Base-by-base conservation (phyloP, 2,329 filamentous ascomycete genomes). In the Trichoderma sp. region DNA sequence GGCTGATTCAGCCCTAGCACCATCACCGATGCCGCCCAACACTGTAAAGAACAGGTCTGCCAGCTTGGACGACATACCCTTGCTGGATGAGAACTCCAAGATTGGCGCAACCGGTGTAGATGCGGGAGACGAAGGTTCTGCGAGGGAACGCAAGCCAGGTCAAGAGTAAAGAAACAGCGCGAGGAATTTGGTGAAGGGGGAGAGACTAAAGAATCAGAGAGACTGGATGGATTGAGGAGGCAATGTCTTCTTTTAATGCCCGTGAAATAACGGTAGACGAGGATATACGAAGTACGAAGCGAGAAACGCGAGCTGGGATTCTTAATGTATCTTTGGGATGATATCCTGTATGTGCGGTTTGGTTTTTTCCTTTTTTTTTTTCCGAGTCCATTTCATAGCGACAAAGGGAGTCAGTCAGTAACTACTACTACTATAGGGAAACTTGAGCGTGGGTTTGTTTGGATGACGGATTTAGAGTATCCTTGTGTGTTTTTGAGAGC, bases 31-130 rank as follows among this genome's bases (percentile, higher is more conserved):
- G 57, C 67, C 58, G 57, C 69, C 72, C 2, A 72, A 70, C 56
- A 69, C 71, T 9, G 70, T 64, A 7, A 71, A 69, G n/a, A 69
- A 70, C 29, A 73, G 73, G 32, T 71, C 69, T 13, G 72, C 73
- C 9, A 77, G 75, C 56, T 74, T 89, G 2, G 87, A 89, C 69
- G 79, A 81, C 19, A 89, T 90, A 56, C 87, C 87, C 2, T 75
- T 89, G 34, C 77, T 90, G 17, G 84, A 86, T 17, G 83, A 86
- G 64, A 74, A 74, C 50, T 72, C 72, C 12, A 72, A 71, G 7
- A 73, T 74, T 3, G 74, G 71, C 15, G 76, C 80, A 6, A 84
- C 81, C 1, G 80, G 82, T 2, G 72, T 83, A 39, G 84, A 86
- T 64, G 77, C 76, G 1, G 77, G 79, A 1, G 79, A 79, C n/a